A percentile compares a stretch with the other conserved stretches of the same genome.
phyloP scores from a whole-genome alignment of 345 rosid genomes.

The Triadica sebifera region DNA sequence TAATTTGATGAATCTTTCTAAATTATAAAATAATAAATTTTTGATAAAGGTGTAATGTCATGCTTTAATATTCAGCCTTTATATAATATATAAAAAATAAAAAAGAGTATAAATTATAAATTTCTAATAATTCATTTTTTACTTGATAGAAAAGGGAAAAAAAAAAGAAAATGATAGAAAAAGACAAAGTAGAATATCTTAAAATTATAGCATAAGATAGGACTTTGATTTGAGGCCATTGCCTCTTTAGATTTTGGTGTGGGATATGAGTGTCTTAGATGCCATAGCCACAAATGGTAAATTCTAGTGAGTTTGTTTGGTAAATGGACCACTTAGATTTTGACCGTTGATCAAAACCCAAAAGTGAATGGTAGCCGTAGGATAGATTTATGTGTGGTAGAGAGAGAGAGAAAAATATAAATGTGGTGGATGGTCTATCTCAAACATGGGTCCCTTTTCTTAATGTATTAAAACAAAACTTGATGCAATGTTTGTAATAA shows the following conservation, averaged over 20 bases:
- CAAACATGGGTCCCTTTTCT: not conserved
- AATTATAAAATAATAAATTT: too few species aligned
- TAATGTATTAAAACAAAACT: not conserved
- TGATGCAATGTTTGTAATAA: not conserved
- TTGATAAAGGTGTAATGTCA: too few species aligned
- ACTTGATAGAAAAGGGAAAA: too few species aligned
- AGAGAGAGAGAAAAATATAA: too few species aligned
- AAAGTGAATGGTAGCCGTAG: conserved; percentile 6
- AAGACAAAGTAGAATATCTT: not conserved
- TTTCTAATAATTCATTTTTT: too few species aligned
- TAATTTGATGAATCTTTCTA: too few species aligned
- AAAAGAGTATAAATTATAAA: too few species aligned
- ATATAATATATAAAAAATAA: too few species aligned
- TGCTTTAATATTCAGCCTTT: too few species aligned
- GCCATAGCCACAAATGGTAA: not conserved
- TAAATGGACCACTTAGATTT: not conserved
- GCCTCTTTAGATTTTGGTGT: conserved; percentile 5
- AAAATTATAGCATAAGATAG: too few species aligned
- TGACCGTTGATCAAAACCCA: not conserved
- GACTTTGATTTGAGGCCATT: too few species aligned
- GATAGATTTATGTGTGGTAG: not conserved
- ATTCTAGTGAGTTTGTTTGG: not conserved
- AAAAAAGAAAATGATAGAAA: not conserved
- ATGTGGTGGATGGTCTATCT: too few species aligned
- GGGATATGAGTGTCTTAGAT: not conserved